Base-by-base conservation (phyloP, 1,139 yeast genomes). In the Hyphopichia pseudoburtonii region DNA sequence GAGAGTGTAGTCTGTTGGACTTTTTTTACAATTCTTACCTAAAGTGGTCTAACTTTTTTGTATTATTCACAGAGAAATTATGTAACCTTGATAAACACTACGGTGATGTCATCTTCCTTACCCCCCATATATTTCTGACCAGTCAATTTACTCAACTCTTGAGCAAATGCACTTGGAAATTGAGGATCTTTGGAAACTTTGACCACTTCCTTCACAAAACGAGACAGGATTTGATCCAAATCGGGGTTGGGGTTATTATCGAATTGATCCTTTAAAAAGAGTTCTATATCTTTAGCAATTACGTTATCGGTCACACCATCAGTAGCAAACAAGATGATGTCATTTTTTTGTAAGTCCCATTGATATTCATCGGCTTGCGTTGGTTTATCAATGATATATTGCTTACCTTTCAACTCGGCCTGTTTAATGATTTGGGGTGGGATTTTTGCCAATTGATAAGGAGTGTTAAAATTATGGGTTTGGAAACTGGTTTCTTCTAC, bases 301-400 rank as follows among this genome's bases (percentile, higher is more conserved):
- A 90, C 78, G 58, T 92, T 92, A 61, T 92, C 98, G 17, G 87
- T 81, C 35, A 92, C 85, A 19, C 98, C 98, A 63, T 92, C 98
- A 1, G 97, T 88, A 30, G 95, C 94, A 55, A 90, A 81, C 41
- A 92, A 63, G 3, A 92, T 78, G 11, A 92, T 66, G 57, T 92
- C 97, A 34, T 82, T 80, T 40, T 74, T 76, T 50, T 80, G 51
- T 35, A 86, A 62, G 42, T 81, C 57, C 76, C 76, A 72, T 11
- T 47, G 45, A 46, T 70, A 71, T 46, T 64, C 66, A 43, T 76
- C 82, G 0, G 79, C 75, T 52, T 77, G 80, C 32, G 52, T 56
- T 0, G 83, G 82, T 12, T 63, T 53, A 48, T 77, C 80, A 43
- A 77, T 76, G 33, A 86, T 78, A 51, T 81, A 80, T 43, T 82